Evolutionary conservation across 2,329 filamentous ascomycete genomes (phyloP).

Genomic region (Colletotrichum melonis): DNA sequence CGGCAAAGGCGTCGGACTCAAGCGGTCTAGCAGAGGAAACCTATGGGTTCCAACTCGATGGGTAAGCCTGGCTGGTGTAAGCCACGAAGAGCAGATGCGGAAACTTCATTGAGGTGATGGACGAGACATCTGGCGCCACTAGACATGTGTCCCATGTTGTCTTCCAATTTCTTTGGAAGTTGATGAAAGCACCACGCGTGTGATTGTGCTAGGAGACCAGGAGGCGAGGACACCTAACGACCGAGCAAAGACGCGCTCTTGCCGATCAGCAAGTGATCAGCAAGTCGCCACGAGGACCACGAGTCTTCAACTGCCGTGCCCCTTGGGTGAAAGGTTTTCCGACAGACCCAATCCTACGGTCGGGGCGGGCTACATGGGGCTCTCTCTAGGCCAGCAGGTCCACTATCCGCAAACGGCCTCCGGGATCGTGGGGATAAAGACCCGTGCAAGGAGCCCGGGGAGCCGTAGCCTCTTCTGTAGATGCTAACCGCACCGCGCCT

Average conservation of each 20-base stretch:
- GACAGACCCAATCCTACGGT: neutral
- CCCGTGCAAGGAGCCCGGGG: neutral
- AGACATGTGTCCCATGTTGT: neutral
- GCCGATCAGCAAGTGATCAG: neutral
- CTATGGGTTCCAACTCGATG: neutral
- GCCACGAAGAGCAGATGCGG: conserved; percentile 19
- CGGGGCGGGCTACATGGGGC: neutral
- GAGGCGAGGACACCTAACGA: neutral
- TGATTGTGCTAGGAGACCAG: neutral
- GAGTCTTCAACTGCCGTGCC: neutral
- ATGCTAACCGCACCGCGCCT: neutral
- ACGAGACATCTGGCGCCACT: neutral
- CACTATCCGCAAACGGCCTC: conserved; percentile 14
- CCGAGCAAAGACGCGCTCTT: neutral
- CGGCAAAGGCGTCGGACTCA: neutral
- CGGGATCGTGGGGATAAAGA: conserved; percentile 2
- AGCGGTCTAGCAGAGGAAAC: neutral
- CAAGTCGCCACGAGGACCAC: neutral
- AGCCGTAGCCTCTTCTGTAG: neutral
- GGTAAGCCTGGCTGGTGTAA: neutral
- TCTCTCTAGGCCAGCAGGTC: neutral
- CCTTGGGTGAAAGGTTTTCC: neutral
- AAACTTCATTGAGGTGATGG: neutral
- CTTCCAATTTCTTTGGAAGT: neutral
- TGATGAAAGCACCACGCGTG: neutral